Base-by-base conservation (phyloP, 2,329 filamentous ascomycete species). In the Calonectria hongkongensis region DNA sequence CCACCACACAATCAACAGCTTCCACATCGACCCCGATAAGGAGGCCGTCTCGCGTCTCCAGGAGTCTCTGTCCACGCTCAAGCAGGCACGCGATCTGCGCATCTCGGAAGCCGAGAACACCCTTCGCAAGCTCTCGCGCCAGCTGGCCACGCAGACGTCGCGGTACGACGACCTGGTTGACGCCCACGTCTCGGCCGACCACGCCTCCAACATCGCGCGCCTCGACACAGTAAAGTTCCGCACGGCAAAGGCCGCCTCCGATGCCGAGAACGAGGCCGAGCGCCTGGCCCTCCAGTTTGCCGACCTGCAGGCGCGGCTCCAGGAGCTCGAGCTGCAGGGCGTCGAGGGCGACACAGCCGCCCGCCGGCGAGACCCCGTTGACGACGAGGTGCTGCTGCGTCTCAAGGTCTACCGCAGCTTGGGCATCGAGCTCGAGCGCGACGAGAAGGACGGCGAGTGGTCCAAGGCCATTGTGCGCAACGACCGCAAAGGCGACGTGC, bases 191-290 rank as follows among this genome's bases (percentile, higher is more conserved):
- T 91, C 94, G 0, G 89, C 93, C 7, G 92, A 91, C 72, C 96
- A 98, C 86, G 95, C 96, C 7, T 92, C 92, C 43, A 92, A 94
- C 81, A 98, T 98, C 74, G 89, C 97, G 25, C 91, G 93, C 48
- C 92, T 98, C 73, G 96, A 98, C 85, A 98, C 95, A 1, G 92
- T 96, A 78, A 98, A 98, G 82, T 98, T 98, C 86, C 93, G 95
- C 78, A 93, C 95, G 70, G 96, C 96, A n/a, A 98, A 98, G 85
- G 92, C 94, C 18, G 95, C 94, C 0, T 93, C 91, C 1, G 96
- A 98, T 82, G 88, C 97, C 8, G 96, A 98, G 86, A 95, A 96
- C 81, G 97, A 99, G 86, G 94, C 94, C n/a, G 96, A 98, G 87
- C 90, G 96, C n/a, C 87, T 98, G 56, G 92, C 94, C 70, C 91